Percentiles rank a stretch among this genome's conserved stretches.
Conservation (phyloP, 345 rosid genomes). For the Citrus mangshanensis region DNA sequence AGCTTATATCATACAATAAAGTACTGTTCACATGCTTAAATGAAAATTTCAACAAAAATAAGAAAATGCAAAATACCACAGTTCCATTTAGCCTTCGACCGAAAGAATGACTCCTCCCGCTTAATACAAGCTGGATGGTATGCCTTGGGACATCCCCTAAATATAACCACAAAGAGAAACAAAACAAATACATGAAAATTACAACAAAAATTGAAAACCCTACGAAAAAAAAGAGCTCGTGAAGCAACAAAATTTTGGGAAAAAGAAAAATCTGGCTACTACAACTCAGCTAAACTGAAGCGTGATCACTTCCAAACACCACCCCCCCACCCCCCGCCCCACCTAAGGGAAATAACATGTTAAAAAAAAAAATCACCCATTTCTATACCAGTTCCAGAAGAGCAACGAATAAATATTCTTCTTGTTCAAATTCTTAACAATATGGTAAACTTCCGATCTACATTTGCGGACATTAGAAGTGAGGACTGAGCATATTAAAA, state of each 20-base stretch:
- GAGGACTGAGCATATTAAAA: background rate
- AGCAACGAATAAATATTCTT: background rate
- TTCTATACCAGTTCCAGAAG: no score
- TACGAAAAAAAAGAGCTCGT: constrained; percentile 1
- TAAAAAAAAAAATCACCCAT: no score
- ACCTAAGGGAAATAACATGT: no score
- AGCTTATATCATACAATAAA: background rate
- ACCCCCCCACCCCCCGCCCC: no score
- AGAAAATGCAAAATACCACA: constrained; percentile 63
- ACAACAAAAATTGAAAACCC: constrained; percentile 9
- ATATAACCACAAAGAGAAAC: background rate
- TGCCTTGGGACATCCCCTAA: constrained; percentile 98
- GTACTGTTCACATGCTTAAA: background rate
- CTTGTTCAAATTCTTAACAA: background rate
- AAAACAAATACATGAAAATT: constrained; percentile 14
- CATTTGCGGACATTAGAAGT: background rate
- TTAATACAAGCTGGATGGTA: constrained; percentile 95
- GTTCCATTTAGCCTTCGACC: constrained; percentile 84
- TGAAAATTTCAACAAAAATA: constrained; percentile 3
- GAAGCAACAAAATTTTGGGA: background rate
- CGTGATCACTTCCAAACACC: background rate
- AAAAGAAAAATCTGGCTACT: background rate
- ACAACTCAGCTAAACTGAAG: background rate
- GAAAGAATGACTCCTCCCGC: constrained; percentile 84
- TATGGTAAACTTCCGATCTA: background rate